These are phyloP conservation scores for Xerocomellus chrysenteron DNA, from an alignment of 768 basidiomycete genomes.

Conservation along the genomic window DNA sequence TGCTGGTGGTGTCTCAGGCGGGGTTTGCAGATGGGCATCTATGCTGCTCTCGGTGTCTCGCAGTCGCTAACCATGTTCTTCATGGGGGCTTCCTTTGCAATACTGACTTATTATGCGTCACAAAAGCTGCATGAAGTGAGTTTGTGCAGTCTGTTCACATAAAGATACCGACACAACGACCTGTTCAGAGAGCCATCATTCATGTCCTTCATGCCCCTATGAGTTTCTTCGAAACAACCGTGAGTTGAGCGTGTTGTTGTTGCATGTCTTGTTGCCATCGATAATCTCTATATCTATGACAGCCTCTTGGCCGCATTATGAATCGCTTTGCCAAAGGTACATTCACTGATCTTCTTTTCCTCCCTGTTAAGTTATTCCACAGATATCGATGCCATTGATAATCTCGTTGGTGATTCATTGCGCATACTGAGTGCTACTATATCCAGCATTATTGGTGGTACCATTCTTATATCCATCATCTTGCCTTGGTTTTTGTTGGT, in stretches of 20 bases:
- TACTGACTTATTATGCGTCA: conserved; percentile 79
- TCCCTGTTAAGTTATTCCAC: not conserved
- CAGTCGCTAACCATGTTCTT: conserved; percentile 70
- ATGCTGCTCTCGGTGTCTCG: conserved; percentile 67
- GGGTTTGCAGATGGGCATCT: conserved; percentile 68
- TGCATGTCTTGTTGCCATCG: not conserved
- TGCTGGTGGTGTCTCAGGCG: conserved; percentile 19
- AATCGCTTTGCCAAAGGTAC: conserved; percentile 84
- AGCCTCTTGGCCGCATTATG: conserved; percentile 85
- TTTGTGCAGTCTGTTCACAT: not conserved
- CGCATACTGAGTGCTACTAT: conserved; percentile 69
- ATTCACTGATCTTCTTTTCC: not conserved
- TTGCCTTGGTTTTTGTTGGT: conserved; percentile 85
- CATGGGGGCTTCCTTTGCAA: conserved; percentile 62
- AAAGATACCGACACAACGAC: not conserved
- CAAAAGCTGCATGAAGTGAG: conserved; percentile 59
- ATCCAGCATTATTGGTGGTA: conserved; percentile 67
- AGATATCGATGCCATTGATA: conserved; percentile 82
- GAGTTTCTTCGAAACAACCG: conserved; percentile 88
- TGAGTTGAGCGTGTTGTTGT: conserved; percentile 28
- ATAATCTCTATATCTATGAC: conserved; percentile 7
- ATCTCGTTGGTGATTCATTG: conserved; percentile 69
- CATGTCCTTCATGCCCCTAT: conserved; percentile 83
- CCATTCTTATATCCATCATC: conserved; percentile 75
- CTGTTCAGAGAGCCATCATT: conserved; percentile 53